These are phyloP conservation scores for Metarhizium humberi DNA, from an alignment of 2,329 filamentous ascomycete species.

Conservation along the genomic window DNA sequence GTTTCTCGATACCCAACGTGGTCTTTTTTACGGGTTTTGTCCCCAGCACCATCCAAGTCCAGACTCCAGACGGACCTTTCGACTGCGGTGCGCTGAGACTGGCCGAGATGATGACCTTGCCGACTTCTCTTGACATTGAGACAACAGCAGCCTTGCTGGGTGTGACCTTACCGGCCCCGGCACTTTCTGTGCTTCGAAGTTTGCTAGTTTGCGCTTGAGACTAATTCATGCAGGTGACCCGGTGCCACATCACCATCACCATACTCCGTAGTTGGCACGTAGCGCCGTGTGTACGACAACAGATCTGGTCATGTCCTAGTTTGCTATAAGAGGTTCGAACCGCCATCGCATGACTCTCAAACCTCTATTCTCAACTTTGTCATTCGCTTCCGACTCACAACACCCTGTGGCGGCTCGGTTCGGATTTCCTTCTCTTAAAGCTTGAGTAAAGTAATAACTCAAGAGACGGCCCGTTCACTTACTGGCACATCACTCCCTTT, in stretches of 20 bases:
- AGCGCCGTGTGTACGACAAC: background rate
- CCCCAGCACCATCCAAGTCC: background rate
- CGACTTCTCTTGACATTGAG: background rate
- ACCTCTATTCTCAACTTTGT: background rate
- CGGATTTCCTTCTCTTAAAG: background rate
- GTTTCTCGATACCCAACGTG: background rate
- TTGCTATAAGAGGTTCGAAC: conserved; percentile 1
- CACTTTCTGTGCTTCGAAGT: background rate
- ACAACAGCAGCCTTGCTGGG: background rate
- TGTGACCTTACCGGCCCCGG: background rate
- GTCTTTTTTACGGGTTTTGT: background rate
- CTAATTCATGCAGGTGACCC: background rate
- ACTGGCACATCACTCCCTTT: background rate
- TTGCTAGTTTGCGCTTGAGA: background rate
- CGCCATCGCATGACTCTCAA: background rate
- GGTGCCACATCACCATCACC: background rate
- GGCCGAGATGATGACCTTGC: background rate
- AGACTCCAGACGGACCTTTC: too few species aligned
- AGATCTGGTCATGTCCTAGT: background rate
- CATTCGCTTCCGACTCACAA: background rate
- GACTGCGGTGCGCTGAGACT: background rate
- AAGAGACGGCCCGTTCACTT: background rate
- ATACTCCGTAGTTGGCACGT: too few species aligned
- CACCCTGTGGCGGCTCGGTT: background rate
- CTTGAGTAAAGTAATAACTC: too few species aligned